These are phyloP conservation scores for Solanum sejunctum DNA, from an alignment of 257 asterid species.

Conservation along the genomic window DNA sequence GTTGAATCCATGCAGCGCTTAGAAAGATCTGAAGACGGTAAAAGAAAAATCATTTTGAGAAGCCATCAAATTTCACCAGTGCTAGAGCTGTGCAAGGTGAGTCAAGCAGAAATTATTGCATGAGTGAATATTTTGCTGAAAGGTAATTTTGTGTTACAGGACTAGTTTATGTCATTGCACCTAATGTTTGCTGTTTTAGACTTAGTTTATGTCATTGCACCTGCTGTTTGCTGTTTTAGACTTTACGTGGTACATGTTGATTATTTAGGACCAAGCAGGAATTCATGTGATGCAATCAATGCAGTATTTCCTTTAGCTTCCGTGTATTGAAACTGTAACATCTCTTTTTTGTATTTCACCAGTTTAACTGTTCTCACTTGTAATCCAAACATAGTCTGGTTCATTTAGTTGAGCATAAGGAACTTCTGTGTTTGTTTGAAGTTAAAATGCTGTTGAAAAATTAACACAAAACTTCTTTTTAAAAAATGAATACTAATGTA, in stretches of 20 bases:
- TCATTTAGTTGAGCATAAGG: not conserved
- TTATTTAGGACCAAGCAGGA: not conserved
- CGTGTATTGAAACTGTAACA: not conserved
- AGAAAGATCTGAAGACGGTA: slow-evolving; percentile 62
- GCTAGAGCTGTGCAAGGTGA: slow-evolving; percentile 87
- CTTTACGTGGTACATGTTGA: not conserved
- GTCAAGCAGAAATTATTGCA: not conserved
- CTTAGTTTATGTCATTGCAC: not conserved
- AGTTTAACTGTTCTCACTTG: not conserved
- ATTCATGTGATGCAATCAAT: not conserved
- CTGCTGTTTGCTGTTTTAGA: not conserved
- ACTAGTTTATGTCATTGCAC: not conserved
- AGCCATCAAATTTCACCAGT: slow-evolving; percentile 80
- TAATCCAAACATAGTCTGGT: not conserved
- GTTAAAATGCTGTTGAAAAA: not conserved
- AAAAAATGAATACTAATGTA: not conserved
- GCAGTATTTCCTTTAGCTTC: not conserved
- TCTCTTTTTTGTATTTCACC: not conserved
- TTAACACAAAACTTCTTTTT: not conserved
- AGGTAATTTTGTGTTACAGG: not conserved
- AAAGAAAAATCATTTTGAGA: slow-evolving; percentile 56
- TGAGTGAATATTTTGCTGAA: not conserved
- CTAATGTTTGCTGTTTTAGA: not conserved
- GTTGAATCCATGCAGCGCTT: slow-evolving; percentile 44
- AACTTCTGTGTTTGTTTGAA: not conserved